A percentile compares a stretch with the other conserved stretches of the same genome.
Evolutionary conservation across 2,329 filamentous ascomycete species (phyloP).

Genomic region (Fusarium sp.): DNA sequence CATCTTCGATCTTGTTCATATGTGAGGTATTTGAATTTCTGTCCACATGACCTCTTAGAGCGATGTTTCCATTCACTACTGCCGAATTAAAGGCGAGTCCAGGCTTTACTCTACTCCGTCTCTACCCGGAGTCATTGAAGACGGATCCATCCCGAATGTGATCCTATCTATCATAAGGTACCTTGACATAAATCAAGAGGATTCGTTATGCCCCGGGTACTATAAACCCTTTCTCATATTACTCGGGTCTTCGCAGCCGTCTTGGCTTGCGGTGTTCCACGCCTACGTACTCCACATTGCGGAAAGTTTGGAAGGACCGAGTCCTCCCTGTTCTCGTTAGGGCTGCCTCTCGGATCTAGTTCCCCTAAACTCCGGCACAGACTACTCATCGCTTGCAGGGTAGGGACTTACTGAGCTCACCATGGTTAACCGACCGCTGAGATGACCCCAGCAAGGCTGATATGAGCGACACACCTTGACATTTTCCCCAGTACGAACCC

Average conservation of each 20-base stretch:
- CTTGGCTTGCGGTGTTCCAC: constrained; percentile 62
- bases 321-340: constrained; percentile 51
- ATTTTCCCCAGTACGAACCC: not conserved
- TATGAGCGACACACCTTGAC: not conserved
- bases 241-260: constrained; percentile 13
- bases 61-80: too few relatives aligned
- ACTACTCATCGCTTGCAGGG: constrained; percentile 67
- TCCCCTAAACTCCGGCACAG: constrained; percentile 50
- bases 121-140: too few relatives aligned
- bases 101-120: too few relatives aligned
- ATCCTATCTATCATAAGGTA: constrained; percentile 55
- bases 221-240: constrained; percentile 64
- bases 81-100: constrained; percentile 38
- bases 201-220: constrained; percentile 74
- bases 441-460: constrained; percentile 64
- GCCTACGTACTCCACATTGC: constrained; percentile 58
- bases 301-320: constrained; percentile 66
- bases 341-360: constrained; percentile 35
- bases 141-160: too few relatives aligned
- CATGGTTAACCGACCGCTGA: constrained; percentile 66
- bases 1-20: constrained; percentile 48
- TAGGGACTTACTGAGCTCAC: constrained; percentile 61
- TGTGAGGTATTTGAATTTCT: constrained; percentile 67
- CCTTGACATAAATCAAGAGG: constrained; percentile 67
- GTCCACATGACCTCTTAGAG: constrained; percentile 63